Base-by-base conservation (phyloP, 163 green algal species). In the Chlorella variabilis region DNA sequence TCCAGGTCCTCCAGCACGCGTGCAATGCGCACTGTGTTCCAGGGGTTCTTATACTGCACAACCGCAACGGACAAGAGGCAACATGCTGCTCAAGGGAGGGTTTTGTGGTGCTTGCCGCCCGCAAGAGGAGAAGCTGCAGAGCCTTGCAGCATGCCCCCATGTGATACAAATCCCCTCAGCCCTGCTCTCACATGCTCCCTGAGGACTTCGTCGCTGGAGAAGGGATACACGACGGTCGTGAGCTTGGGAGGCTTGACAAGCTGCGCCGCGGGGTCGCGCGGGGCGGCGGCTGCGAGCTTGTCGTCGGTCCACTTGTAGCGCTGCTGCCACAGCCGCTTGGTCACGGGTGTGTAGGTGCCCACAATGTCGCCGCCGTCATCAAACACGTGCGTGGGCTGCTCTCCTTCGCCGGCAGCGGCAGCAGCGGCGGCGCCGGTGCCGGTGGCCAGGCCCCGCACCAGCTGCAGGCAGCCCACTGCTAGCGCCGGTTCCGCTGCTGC, bases 1-100 rank as follows among this genome's bases (percentile, higher is more conserved):
- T 96, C 93, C 36, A 96, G 73, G 71, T 96, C 93, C 80, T 96
- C 93, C 41, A 96, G 86, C 21, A 96, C 58, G 15, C 90, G 81
- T 4, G 90, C 93, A 15, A 95, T 83, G 21, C 93, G 83, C 20
- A 95, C 84, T 23, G 71, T 45, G 27, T 83, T 80, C 92, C 92
- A 96, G 8, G 92, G 93, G 74, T 67, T 78, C 29, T 49, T 42
- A 49, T 65, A 73, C n/a, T n/a, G n/a, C n/a, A n/a, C n/a, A n/a
- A n/a, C n/a, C n/a, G n/a, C n/a, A n/a, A n/a, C n/a, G n/a, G n/a
- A n/a, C n/a, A n/a, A n/a, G n/a, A n/a, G n/a, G n/a, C n/a, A n/a
- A n/a, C n/a, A n/a, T n/a, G n/a, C n/a, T n/a, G n/a, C n/a, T n/a
- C n/a, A n/a, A n/a, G n/a, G n/a, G n/a, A n/a, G n/a, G n/a, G n/a